A percentile compares a stretch with the other conserved stretches of the same genome.
Evolutionary conservation across 345 rosid species (phyloP).

Genomic region (Eucalyptus shirleyi): DNA sequence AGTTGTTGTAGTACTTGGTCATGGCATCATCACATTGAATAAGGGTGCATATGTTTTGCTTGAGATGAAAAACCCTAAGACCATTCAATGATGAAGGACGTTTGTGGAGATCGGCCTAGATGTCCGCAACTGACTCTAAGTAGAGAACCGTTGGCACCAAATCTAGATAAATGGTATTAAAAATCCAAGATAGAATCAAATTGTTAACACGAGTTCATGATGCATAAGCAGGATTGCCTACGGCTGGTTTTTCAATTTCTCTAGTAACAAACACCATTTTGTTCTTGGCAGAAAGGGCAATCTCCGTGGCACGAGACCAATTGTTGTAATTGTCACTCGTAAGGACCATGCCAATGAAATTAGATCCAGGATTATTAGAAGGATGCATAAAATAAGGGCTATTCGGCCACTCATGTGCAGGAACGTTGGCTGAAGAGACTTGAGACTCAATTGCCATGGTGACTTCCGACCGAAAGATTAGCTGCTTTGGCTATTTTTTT

Average conservation of each 20-base stretch:
- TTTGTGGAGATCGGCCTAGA: neutral
- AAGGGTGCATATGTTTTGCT: neutral
- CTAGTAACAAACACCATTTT: neutral
- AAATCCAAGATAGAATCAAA: neutral
- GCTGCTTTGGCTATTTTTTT: no score
- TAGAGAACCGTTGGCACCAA: no score
- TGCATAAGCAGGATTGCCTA: fast-evolving
- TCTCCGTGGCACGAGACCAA: neutral
- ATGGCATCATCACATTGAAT: neutral
- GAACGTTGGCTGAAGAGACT: neutral
- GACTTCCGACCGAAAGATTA: neutral
- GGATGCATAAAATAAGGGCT: neutral
- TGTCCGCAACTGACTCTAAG: neutral
- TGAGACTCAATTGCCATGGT: neutral
- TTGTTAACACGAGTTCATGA: neutral
- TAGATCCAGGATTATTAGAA: neutral
- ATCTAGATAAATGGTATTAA: no score
- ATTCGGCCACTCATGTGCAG: neutral
- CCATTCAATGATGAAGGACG: neutral
- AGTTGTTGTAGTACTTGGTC: no score
- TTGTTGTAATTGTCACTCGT: neutral
- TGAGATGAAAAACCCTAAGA: neutral
- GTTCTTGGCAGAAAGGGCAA: neutral
- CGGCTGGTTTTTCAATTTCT: neutral
- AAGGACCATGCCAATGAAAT: neutral